phyloP scores from a whole-genome alignment of 345 rosid genomes.

The Litchi chinensis region DNA sequence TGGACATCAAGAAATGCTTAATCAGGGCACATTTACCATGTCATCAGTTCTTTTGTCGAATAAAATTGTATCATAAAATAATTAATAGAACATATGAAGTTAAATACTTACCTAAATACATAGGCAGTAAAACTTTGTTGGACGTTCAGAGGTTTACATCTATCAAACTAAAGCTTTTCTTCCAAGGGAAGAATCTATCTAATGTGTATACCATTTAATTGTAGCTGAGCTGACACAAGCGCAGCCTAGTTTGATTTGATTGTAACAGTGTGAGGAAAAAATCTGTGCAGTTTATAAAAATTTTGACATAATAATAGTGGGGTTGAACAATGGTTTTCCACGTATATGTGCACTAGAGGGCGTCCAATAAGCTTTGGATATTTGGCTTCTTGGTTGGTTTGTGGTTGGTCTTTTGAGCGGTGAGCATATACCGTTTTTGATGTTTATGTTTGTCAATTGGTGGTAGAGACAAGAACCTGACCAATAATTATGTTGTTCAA shows the following conservation, averaged over 20 bases:
- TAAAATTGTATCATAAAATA: no score
- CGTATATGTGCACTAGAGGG: conserved; percentile 3
- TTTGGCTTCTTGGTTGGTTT: not conserved
- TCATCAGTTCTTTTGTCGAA: not conserved
- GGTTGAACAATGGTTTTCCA: conserved; percentile 16
- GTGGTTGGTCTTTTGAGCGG: conserved; percentile 5
- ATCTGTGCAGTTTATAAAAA: not conserved
- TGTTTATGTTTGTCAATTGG: not conserved
- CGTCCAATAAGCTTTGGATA: not conserved
- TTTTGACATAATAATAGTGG: not conserved
- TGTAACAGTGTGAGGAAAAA: not conserved
- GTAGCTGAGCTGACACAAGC: not conserved
- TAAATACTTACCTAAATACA: no score
- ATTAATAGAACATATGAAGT: no score
- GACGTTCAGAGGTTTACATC: no score
- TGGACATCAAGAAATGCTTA: no score
- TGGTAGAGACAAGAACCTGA: not conserved
- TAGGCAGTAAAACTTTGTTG: no score
- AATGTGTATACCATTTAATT: not conserved
- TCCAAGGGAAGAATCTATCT: not conserved
- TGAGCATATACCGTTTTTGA: not conserved
- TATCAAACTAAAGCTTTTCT: no score
- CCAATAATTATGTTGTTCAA: not conserved
- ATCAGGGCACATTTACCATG: not conserved
- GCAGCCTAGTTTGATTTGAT: not conserved